A percentile compares a stretch with the other conserved stretches of the same genome.
These are phyloP conservation scores for Pleurostoma richardsiae DNA, from an alignment of 2,329 filamentous ascomycete genomes.

Conservation along the genomic window DNA sequence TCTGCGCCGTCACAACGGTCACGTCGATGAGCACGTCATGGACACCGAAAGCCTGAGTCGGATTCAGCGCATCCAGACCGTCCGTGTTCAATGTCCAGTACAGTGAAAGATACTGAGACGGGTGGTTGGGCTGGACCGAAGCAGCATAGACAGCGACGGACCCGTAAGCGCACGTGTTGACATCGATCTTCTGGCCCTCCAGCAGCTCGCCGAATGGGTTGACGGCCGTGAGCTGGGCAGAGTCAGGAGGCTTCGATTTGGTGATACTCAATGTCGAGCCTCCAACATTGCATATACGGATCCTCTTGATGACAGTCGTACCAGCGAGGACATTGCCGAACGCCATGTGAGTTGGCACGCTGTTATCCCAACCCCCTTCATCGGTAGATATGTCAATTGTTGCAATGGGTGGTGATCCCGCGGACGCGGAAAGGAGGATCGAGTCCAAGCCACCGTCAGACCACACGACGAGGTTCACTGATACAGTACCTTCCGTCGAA, in stretches of 20 bases:
- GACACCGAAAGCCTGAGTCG: constrained; percentile 23
- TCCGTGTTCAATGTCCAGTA: constrained; percentile 35
- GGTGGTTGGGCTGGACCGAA: constrained; percentile 21
- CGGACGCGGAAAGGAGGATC: constrained; percentile 24
- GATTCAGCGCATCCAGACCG: constrained; percentile 21
- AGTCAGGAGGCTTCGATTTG: constrained; percentile 28
- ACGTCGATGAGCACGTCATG: constrained; percentile 26
- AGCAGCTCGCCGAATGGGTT: constrained; percentile 23
- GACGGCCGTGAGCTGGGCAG: constrained; percentile 23
- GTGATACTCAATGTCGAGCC: constrained; percentile 28
- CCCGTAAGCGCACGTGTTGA: constrained; percentile 21
- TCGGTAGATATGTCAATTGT: constrained; percentile 26
- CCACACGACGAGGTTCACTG: constrained; percentile 26
- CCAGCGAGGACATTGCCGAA: constrained; percentile 27
- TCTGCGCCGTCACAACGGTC: constrained; percentile 22
- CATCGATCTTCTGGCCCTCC: constrained; percentile 25
- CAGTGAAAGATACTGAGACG: constrained; percentile 18
- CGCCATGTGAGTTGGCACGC: constrained; percentile 13
- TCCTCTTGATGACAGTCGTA: constrained; percentile 18
- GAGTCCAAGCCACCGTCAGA: constrained; percentile 25
- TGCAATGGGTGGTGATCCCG: constrained; percentile 25
- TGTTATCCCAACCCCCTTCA: constrained; percentile 22
- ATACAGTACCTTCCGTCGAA: constrained; percentile 22
- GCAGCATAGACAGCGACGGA: constrained; percentile 23
- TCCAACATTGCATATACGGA: constrained; percentile 29